Evolutionary conservation across 1,284 basidiomycete species (phyloP).

Genomic region (Tilletia caries): DNA sequence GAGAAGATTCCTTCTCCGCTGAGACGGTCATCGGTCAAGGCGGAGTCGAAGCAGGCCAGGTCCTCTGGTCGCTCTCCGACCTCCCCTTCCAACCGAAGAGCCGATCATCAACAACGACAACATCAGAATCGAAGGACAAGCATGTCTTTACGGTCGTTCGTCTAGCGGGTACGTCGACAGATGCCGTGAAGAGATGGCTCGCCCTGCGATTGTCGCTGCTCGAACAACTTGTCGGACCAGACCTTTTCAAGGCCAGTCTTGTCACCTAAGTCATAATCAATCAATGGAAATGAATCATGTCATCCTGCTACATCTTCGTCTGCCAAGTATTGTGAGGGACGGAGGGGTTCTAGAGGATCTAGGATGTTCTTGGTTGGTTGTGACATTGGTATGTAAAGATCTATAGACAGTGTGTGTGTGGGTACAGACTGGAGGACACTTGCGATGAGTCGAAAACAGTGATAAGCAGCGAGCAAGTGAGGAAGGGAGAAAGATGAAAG

Average conservation of each 20-base stretch:
- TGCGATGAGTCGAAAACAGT: no score
- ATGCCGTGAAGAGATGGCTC: constrained; percentile 3
- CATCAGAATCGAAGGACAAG: background rate
- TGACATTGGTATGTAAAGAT: no score
- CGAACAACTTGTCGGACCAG: background rate
- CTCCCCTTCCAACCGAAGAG: background rate
- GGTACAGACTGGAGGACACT: no score
- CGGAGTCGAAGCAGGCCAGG: background rate
- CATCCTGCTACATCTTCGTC: no score
- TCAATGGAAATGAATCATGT: no score
- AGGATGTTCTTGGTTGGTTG: no score
- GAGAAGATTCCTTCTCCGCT: background rate
- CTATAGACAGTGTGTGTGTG: no score
- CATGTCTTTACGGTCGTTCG: background rate
- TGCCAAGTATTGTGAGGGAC: no score
- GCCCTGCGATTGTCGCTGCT: background rate
- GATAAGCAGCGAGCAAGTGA: no score
- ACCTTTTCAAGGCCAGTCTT: constrained; percentile 7
- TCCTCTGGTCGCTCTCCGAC: constrained; percentile 9
- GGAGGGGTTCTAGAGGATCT: no score
- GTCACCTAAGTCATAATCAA: background rate
- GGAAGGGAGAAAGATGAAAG: no score
- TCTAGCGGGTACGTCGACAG: background rate
- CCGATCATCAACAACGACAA: background rate
- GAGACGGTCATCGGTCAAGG: background rate